Base-by-base conservation (phyloP, 1,139 yeast species). In the Kurtzmaniella quercitrusa region DNA sequence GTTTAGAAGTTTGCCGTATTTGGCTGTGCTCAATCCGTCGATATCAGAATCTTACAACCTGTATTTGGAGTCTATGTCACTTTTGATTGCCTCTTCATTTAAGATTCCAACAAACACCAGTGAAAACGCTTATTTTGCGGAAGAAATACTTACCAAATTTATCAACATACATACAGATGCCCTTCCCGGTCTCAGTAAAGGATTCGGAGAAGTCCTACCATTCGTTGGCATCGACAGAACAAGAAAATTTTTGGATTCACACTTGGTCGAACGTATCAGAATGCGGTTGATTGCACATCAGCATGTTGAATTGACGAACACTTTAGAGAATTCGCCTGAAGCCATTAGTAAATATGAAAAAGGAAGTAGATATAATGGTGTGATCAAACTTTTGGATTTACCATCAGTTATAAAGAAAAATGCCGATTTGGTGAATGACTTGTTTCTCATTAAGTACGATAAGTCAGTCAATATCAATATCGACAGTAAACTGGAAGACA, bases 281-380 rank as follows among this genome's bases (percentile, higher is more conserved):
- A 87, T 93, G 80, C 76, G 96, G 43, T 68, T 91, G 41, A 71
- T 89, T 43, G 91, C 94, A 1, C 91, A 86, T 47, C 96, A 93
- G 57, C 96, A 87, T 61, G 73, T 88, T 26, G 77, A 78, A 45
- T 61, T 87, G 33, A 59, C 75, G 1, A 51, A 57, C n/a, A 65
- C 74, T 2, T 67, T 72, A 44, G 60, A 45, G 3, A 58, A 58
- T 21, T 34, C 37, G 4, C 16, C 37, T 9, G 21, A 19, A 18
- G 15, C 37, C 3, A 19, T 14, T n/a, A 34, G 16, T 19, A 47
- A 43, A 17, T 66, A 51, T 41, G 68, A 44, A 11, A 47, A 49
- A 4, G 74, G 72, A 0, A 71, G 74, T 6, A 68, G 72, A 49
- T 77, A 67, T 52, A 78, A 85, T 42, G 97, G 97, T 2, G 82